These are phyloP conservation scores for Microsporum audouinii DNA, from an alignment of 2,329 filamentous ascomycete genomes.

Conservation along the genomic window DNA sequence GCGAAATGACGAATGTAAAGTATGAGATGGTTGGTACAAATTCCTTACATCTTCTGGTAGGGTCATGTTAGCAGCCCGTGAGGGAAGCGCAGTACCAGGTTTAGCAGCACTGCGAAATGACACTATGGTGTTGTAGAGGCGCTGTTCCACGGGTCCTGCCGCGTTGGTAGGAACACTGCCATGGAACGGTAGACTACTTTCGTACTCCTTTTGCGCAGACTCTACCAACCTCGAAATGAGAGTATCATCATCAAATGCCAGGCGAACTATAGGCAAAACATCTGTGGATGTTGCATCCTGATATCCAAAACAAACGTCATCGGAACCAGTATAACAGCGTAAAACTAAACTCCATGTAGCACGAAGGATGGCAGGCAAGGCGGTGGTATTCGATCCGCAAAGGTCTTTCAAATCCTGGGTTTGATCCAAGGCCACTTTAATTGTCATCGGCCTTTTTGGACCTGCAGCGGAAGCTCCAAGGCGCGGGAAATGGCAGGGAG, in stretches of 20 bases:
- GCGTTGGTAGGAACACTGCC: constrained; percentile 8
- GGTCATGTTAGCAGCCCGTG: constrained; percentile 19
- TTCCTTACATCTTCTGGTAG: constrained; percentile 27
- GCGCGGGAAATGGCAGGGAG: constrained; percentile 27
- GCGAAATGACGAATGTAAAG: neutral
- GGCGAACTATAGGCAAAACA: constrained; percentile 17
- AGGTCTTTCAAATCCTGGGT: constrained; percentile 15
- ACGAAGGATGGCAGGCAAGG: constrained; percentile 21
- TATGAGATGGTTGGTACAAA: neutral
- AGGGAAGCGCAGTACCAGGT: constrained; percentile 13
- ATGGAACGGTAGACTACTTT: constrained; percentile 8
- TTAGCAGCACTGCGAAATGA: constrained; percentile 25
- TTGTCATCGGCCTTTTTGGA: constrained; percentile 27
- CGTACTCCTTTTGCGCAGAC: constrained; percentile 16
- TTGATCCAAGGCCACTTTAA: constrained; percentile 23
- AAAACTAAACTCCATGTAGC: constrained; percentile 39
- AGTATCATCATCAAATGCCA: constrained; percentile 23
- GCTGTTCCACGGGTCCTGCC: constrained; percentile 13
- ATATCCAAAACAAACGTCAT: constrained; percentile 40
- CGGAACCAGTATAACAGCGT: constrained; percentile 35
- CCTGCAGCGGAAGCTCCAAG: constrained; percentile 22
- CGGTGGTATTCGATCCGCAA: constrained; percentile 3
- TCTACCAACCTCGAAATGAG: constrained; percentile 22
- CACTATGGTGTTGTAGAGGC: constrained; percentile 28
- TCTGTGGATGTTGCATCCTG: constrained; percentile 21